A percentile compares a stretch with the other conserved stretches of the same genome.
Conservation (phyloP, 352 stramenopile species). For the Plasmopara muralis region DNA sequence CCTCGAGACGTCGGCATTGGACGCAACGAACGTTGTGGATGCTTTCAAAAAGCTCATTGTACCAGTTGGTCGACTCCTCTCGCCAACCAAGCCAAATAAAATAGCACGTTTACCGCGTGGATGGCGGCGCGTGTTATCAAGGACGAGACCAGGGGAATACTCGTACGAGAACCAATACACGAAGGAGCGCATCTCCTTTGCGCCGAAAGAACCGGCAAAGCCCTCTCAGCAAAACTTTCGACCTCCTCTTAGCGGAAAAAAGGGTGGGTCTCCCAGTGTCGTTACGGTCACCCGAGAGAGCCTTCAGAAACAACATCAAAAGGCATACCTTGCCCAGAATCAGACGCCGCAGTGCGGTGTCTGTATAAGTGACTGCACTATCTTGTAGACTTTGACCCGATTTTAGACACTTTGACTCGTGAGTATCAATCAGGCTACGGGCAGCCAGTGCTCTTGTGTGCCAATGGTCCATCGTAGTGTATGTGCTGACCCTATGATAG, state of each 20-base stretch:
- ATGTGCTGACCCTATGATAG: slow-evolving; percentile 13
- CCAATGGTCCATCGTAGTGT: slow-evolving; percentile 4
- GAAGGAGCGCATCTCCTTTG: slow-evolving; percentile 82
- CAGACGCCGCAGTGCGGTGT: slow-evolving; percentile 59
- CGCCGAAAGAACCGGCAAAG: slow-evolving; percentile 77
- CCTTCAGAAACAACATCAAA: slow-evolving; percentile 80
- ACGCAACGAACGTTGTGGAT: slow-evolving; percentile 83
- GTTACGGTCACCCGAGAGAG: slow-evolving; percentile 78
- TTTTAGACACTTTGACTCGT: slow-evolving; percentile 11
- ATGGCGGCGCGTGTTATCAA: slow-evolving; percentile 76
- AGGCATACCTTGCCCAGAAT: slow-evolving; percentile 67
- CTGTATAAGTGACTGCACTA: slow-evolving; percentile 42
- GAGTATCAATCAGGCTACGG: slow-evolving; percentile 25
- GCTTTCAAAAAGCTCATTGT: slow-evolving; percentile 87
- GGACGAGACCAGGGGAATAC: slow-evolving; percentile 78
- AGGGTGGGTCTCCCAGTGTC: slow-evolving; percentile 26
- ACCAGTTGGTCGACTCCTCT: slow-evolving; percentile 70
- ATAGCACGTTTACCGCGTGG: slow-evolving; percentile 61
- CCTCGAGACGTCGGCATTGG: slow-evolving; percentile 77
- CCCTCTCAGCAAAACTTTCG: slow-evolving; percentile 83
- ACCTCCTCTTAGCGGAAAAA: slow-evolving; percentile 18
- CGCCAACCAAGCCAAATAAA: slow-evolving; percentile 50
- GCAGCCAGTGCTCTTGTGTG: slow-evolving; percentile 4
- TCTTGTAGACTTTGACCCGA: slow-evolving; percentile 37
- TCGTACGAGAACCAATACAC: slow-evolving; percentile 89